phyloP scores from a whole-genome alignment of 352 stramenopile genomes.

The Globisporangium ultimum region DNA sequence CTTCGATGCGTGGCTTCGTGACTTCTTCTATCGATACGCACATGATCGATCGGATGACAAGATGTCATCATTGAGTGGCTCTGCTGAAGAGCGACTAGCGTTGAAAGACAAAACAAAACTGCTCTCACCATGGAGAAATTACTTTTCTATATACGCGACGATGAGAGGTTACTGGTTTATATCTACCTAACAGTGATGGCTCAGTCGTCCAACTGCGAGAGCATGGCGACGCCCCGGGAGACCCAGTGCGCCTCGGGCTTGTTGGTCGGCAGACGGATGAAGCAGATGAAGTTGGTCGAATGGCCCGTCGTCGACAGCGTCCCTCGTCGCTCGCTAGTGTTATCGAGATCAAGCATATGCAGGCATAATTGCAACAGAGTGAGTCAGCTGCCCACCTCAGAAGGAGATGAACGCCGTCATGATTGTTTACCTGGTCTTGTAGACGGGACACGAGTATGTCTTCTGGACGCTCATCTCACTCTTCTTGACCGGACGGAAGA shows the following conservation, averaged over 20 bases:
- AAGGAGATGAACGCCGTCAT: not conserved
- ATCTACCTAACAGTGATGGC: too few relatives aligned
- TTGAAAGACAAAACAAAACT: too few relatives aligned
- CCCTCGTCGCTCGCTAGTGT: conserved; percentile 80
- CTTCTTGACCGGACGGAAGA: conserved; percentile 81
- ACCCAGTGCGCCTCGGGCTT: conserved; percentile 90
- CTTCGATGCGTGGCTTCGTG: too few relatives aligned
- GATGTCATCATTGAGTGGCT: too few relatives aligned
- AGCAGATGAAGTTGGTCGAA: conserved; percentile 95
- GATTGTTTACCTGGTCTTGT: conserved; percentile 85
- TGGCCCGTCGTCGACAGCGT: conserved; percentile 93
- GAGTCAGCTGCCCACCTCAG: too few relatives aligned
- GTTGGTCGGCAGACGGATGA: conserved; percentile 85
- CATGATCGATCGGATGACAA: too few relatives aligned
- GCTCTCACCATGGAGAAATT: too few relatives aligned
- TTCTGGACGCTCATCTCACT: conserved; percentile 58
- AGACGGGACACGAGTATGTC: conserved; percentile 92
- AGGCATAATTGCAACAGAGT: too few relatives aligned
- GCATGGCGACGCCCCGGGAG: conserved; percentile 90
- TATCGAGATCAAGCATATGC: not conserved
- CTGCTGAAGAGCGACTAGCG: too few relatives aligned
- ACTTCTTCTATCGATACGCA: too few relatives aligned
- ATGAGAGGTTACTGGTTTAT: too few relatives aligned
- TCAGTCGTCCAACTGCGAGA: conserved; percentile 74
- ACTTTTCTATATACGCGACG: too few relatives aligned